phyloP scores from a whole-genome alignment of 768 basidiomycete genomes.

The Calocybe cyanea region DNA sequence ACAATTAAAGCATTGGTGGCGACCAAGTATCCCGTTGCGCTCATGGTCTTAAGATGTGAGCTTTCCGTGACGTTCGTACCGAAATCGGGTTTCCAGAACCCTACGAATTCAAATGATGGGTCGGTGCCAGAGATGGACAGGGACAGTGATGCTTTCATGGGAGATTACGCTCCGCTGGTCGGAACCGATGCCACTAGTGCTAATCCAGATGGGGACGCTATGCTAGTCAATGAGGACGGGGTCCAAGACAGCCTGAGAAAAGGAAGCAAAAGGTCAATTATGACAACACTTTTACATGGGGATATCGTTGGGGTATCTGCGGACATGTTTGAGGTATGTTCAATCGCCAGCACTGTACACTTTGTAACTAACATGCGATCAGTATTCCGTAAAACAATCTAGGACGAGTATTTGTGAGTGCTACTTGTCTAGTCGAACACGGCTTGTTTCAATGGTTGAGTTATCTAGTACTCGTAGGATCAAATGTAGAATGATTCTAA shows the following conservation, averaged over 20 bases:
- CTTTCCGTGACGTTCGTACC: slow-evolving; percentile 28
- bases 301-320: slow-evolving; percentile 38
- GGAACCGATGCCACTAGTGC: too few relatives aligned
- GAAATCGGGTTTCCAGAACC: slow-evolving; percentile 15
- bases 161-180: background rate
- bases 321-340: slow-evolving; percentile 38
- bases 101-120: slow-evolving; percentile 4
- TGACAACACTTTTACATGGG: slow-evolving; percentile 40
- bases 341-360: background rate
- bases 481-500: background rate
- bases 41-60: slow-evolving; percentile 38
- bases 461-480: slow-evolving; percentile 12
- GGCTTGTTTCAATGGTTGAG: background rate
- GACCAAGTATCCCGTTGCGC: slow-evolving; percentile 21
- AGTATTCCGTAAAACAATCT: slow-evolving; percentile 43
- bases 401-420: slow-evolving; percentile 42
- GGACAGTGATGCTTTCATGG: slow-evolving; percentile 3
- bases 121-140: background rate
- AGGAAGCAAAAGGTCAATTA: slow-evolving; percentile 17
- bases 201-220: too few relatives aligned
- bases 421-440: background rate
- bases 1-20: slow-evolving; percentile 21
- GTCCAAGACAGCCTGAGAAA: background rate
- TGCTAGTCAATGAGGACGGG: too few relatives aligned
- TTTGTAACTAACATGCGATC: slow-evolving; percentile 7